Evolutionary conservation across 257 asterid genomes (phyloP), one percentile per base, ranked within the genome.

Genomic region (Lithospermum erythrorhizon): DNA sequence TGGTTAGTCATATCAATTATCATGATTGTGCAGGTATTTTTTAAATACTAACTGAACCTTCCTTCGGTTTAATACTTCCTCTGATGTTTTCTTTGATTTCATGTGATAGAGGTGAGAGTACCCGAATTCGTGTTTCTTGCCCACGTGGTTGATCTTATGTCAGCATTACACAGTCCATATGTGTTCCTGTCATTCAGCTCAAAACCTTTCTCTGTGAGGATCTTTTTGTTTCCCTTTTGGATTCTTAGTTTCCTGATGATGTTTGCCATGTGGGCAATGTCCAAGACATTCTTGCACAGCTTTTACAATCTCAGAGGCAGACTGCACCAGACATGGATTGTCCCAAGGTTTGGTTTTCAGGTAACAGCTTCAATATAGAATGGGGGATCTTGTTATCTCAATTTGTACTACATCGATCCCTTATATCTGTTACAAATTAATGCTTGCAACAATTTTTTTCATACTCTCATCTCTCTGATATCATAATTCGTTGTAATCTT

Each of bases 271-370:
- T 89, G 99, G 99, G 89, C 81, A 11, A 84, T 75, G 69, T 75
- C 96, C 9, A 93, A 87, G 79, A 79, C 93, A 21, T 78, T 93
- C 76, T 69, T 86, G 79, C 65, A 68, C 82, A 75, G 73, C 68
- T 90, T 77, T 68, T 93, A 93, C 79, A 23, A 71, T 70, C 95
- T 89, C 68, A 74, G 97, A 72, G 94, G 94, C 20, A 79, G 65
- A 66, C 57, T 80, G 76, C 89, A 81, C 72, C 88, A 89, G 25
- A 81, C 87, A 22, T 93, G 99, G 99, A 57, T 35, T 53, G 95
- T 89, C 58, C 99, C 99, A 21, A 80, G 99, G 73, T 85, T 76
- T 32, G 96, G 99, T 53, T 89, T 93, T 59, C 99, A 93, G 95
- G 99, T 86, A 67, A 1, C 48, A 45, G 10, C 54, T 59, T 59